Evolutionary conservation across 805 yeast genomes (phyloP).

Genomic region (Vanderwaltozyma verrucispora): DNA sequence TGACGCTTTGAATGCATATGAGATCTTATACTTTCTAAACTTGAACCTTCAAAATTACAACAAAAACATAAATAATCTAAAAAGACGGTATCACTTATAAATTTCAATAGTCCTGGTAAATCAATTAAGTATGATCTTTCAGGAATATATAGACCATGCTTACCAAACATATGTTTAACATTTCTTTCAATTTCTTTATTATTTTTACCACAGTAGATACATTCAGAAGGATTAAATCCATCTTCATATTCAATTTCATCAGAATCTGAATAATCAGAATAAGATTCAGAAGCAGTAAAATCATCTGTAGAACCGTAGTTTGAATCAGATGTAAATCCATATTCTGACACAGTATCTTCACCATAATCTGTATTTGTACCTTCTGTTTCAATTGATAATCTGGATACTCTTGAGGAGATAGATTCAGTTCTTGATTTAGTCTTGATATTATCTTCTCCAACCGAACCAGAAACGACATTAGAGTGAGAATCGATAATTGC

Average conservation of each 20-base stretch:
- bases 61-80: slow-evolving; percentile 75
- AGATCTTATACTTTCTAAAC: slow-evolving; percentile 76
- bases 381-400: slow-evolving; percentile 30
- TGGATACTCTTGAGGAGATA: slow-evolving; percentile 43
- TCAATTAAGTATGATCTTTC: slow-evolving; percentile 63
- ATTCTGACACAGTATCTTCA: slow-evolving; percentile 42
- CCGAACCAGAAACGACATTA: neutral
- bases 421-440: slow-evolving; percentile 44
- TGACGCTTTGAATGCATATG: slow-evolving; percentile 84
- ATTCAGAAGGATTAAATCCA: slow-evolving; percentile 31
- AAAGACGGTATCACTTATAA: slow-evolving; percentile 71
- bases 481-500: slow-evolving; percentile 19
- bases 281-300: neutral
- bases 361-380: slow-evolving; percentile 30
- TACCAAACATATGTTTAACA: slow-evolving; percentile 64
- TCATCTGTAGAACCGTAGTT: slow-evolving; percentile 16
- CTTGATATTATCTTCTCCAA: slow-evolving; percentile 17
- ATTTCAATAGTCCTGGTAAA: slow-evolving; percentile 58
- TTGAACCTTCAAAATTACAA: slow-evolving; percentile 78
- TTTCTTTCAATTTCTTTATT: slow-evolving; percentile 47
- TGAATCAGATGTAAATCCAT: slow-evolving; percentile 34
- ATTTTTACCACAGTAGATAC: slow-evolving; percentile 48
- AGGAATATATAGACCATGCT: slow-evolving; percentile 83
- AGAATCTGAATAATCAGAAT: slow-evolving; percentile 20
- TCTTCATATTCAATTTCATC: slow-evolving; percentile 20